Evolutionary conservation across 2,329 filamentous ascomycete species (phyloP).

Genomic region (Pseudocercospora eumusae): DNA sequence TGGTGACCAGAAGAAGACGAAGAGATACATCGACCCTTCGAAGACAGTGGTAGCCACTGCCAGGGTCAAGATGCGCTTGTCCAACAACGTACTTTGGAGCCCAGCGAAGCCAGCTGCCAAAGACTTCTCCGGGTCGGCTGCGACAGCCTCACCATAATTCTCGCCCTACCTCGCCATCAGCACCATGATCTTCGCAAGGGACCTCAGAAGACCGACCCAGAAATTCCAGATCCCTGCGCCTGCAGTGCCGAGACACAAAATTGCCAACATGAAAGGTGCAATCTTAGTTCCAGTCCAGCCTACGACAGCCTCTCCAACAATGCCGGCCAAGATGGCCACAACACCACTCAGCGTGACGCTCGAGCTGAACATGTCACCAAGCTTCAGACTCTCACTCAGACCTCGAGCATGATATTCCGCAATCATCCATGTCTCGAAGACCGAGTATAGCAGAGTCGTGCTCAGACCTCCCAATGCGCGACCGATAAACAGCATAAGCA

Average conservation of each 20-base stretch:
- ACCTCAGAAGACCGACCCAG: constrained; percentile 48
- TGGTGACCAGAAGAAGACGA: constrained; percentile 64
- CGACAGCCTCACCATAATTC: constrained; percentile 49
- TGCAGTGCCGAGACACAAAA: constrained; percentile 49
- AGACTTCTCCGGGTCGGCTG: constrained; percentile 13
- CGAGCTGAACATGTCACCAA: constrained; percentile 56
- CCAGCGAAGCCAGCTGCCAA: constrained; percentile 4
- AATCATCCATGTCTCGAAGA: constrained; percentile 65
- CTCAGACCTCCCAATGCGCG: constrained; percentile 58
- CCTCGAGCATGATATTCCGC: constrained; percentile 56
- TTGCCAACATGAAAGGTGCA: constrained; percentile 54
- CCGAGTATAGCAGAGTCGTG: constrained; percentile 60
- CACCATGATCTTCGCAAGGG: neutral
- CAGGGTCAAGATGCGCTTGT: constrained; percentile 55
- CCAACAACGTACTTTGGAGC: constrained; percentile 27
- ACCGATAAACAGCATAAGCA: constrained; percentile 54
- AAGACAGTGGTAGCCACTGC: constrained; percentile 59
- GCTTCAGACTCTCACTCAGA: constrained; percentile 46
- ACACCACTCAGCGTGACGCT: constrained; percentile 58
- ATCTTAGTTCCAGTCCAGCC: constrained; percentile 50
- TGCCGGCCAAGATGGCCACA: constrained; percentile 57
- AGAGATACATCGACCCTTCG: constrained; percentile 64
- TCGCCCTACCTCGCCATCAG: constrained; percentile 44
- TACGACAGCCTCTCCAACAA: constrained; percentile 57
- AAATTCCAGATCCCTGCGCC: constrained; percentile 50